A percentile compares a stretch with the other conserved stretches of the same genome.
These are phyloP conservation scores for Lanmaoa rubissima DNA, from an alignment of 768 basidiomycete species.

Conservation along the genomic window DNA sequence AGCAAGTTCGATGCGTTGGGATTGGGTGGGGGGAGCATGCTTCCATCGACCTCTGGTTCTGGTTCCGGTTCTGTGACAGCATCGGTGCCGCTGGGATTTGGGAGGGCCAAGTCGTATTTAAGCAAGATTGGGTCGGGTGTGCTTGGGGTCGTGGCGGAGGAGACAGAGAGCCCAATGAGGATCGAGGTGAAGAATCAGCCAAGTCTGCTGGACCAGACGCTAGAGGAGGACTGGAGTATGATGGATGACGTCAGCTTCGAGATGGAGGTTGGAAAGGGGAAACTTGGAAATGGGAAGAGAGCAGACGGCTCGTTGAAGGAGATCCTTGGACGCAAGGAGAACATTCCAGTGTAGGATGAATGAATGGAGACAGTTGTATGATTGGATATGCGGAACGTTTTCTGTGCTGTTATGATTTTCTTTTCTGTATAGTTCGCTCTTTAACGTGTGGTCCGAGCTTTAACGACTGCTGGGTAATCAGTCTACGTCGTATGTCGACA, in stretches of 20 bases:
- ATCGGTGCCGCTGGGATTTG: constrained; percentile 19
- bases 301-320: constrained; percentile 32
- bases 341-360: constrained; percentile 17
- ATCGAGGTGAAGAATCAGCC: constrained; percentile 44
- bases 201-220: constrained; percentile 59
- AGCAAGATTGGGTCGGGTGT: constrained; percentile 28
- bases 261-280: constrained; percentile 30
- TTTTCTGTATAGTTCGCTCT: no score
- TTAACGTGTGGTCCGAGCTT: not conserved
- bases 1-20: constrained; percentile 78
- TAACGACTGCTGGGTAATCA: not conserved
- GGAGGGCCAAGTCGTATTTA: constrained; percentile 52
- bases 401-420: no score
- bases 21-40: constrained; percentile 37
- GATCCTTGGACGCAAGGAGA: constrained; percentile 30
- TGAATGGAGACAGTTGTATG: no score
- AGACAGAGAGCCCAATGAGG: constrained; percentile 52
- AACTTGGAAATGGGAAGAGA: constrained; percentile 29
- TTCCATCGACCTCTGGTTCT: constrained; percentile 30
- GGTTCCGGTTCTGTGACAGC: not conserved
- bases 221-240: constrained; percentile 51
- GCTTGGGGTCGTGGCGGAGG: constrained; percentile 30
- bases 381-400: no score
- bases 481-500: not conserved
- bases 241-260: constrained; percentile 56